Evolutionary conservation across 257 asterid species (phyloP).

Genomic region (Solanum acaule): DNA sequence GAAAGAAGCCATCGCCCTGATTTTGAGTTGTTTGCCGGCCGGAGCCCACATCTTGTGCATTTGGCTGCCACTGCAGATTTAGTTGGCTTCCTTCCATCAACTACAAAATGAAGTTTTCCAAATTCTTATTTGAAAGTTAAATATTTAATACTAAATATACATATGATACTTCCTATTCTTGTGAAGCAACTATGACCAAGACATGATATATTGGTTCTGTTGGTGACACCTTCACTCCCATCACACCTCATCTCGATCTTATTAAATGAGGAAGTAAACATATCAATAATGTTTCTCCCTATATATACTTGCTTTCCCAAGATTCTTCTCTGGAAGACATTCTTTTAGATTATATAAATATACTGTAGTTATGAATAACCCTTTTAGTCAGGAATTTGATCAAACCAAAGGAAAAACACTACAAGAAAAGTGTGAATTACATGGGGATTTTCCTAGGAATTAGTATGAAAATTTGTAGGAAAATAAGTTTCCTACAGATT

Average conservation of each 20-base stretch:
- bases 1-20: slow-evolving; percentile 62
- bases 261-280: neutral
- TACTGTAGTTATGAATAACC: neutral
- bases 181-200: neutral
- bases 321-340: neutral
- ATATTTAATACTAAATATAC: neutral
- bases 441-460: too few relatives aligned
- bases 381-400: neutral
- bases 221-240: neutral
- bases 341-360: neutral
- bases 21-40: slow-evolving; percentile 54
- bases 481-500: too few relatives aligned
- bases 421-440: too few relatives aligned
- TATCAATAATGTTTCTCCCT: neutral
- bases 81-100: slow-evolving; percentile 56
- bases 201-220: neutral
- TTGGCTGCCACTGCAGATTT: slow-evolving; percentile 78
- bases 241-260: neutral
- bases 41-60: slow-evolving; percentile 56
- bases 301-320: neutral
- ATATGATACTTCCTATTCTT: neutral
- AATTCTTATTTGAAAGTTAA: neutral
- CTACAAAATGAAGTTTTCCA: neutral
- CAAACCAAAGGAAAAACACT: neutral
- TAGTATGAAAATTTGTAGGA: too few relatives aligned